A percentile compares a stretch with the other conserved stretches of the same genome.
These are phyloP conservation scores for Porcisia hertigi DNA, from an alignment of 208 protist species.

Conservation along the genomic window DNA sequence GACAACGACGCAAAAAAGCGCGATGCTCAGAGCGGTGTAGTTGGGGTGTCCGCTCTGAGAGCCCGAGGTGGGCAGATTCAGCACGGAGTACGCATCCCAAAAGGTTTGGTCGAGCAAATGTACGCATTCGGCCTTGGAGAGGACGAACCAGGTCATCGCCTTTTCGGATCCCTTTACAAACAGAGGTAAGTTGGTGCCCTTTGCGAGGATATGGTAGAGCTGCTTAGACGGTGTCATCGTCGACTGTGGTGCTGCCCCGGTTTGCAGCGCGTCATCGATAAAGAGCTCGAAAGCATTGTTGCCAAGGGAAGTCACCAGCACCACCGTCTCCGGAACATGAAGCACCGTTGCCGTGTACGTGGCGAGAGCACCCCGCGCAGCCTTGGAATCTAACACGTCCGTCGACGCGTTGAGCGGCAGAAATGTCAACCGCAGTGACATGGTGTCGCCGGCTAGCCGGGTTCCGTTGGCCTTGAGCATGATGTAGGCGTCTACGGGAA, in stretches of 20 bases:
- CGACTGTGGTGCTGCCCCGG: slow-evolving; percentile 31
- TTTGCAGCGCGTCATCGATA: slow-evolving; percentile 32
- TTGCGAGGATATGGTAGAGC: slow-evolving; percentile 30
- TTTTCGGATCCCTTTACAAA: slow-evolving; percentile 28
- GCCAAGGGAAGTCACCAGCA: slow-evolving; percentile 29
- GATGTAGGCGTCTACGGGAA: slow-evolving; percentile 54
- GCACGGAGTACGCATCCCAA: slow-evolving; percentile 25
- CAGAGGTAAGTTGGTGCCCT: slow-evolving; percentile 35
- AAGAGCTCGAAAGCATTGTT: slow-evolving; percentile 25
- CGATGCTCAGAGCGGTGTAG: slow-evolving; percentile 37
- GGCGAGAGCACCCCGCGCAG: slow-evolving; percentile 16
- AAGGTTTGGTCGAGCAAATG: slow-evolving; percentile 38
- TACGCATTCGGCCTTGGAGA: slow-evolving; percentile 47
- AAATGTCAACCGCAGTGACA: slow-evolving; percentile 47
- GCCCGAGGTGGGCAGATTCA: slow-evolving; percentile 21
- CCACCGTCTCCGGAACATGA: slow-evolving; percentile 18
- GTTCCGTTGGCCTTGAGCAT: slow-evolving; percentile 35
- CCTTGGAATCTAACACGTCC: slow-evolving; percentile 29
- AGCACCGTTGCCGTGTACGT: slow-evolving; percentile 16
- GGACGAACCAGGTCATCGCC: slow-evolving; percentile 38
- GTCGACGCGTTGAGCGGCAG: slow-evolving; percentile 35
- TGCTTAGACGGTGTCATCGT: slow-evolving; percentile 28
- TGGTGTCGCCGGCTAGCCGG: slow-evolving; percentile 21
- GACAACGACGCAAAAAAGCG: slow-evolving; percentile 59
- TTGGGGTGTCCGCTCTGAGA: background rate